Conservation (phyloP, 2,329 filamentous ascomycete genomes). For the Aureobasidium sp. region DNA sequence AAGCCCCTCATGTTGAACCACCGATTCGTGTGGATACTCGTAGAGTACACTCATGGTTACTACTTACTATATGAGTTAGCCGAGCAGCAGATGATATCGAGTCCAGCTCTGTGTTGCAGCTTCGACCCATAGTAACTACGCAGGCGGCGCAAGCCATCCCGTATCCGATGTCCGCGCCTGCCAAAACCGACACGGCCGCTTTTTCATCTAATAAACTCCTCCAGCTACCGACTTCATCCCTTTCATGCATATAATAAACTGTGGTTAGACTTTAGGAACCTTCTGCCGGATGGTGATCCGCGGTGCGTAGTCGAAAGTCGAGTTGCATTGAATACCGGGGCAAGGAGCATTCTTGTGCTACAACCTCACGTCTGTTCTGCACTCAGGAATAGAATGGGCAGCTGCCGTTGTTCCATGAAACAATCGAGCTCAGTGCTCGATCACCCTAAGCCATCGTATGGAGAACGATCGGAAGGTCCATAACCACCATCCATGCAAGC, state of each 20-base stretch:
- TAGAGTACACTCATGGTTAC: neutral
- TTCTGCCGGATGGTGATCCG: constrained; percentile 1
- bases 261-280: neutral
- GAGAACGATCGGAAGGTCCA: neutral
- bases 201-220: neutral
- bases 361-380: neutral
- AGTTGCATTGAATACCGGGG: neutral
- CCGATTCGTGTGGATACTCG: constrained; percentile 2
- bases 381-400: neutral
- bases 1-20: neutral
- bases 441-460: neutral
- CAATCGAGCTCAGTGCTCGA: constrained; percentile 4
- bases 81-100: neutral
- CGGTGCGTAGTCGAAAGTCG: constrained; percentile 6
- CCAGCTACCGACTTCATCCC: neutral
- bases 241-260: constrained; percentile 7
- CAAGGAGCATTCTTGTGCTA: neutral
- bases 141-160: constrained; percentile 9
- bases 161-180: neutral
- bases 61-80: neutral
- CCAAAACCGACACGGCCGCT: neutral
- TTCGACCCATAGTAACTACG: neutral
- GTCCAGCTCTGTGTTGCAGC: neutral
- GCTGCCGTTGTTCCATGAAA: neutral
- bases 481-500: neutral